Base-by-base conservation (phyloP, 345 rosid species). In the Linum usitatissimum region DNA sequence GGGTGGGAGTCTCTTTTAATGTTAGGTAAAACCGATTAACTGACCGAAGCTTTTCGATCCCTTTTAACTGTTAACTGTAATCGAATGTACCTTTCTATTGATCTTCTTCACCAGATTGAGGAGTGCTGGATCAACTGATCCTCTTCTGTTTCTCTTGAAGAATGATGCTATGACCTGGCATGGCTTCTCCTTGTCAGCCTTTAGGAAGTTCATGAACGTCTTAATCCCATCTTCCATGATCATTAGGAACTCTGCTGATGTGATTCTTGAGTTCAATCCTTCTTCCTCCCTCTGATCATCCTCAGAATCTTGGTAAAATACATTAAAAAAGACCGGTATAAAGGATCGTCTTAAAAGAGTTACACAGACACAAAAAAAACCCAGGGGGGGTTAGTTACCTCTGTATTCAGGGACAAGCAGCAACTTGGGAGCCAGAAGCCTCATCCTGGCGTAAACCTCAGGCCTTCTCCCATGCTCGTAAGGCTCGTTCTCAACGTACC, bases 331-430 rank as follows among this genome's bases (percentile, higher is more conserved):
- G n/a, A n/a, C n/a, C n/a, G n/a, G n/a, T n/a, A n/a, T n/a, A n/a
- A n/a, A n/a, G n/a, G n/a, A n/a, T n/a, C n/a, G n/a, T n/a, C n/a
- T n/a, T n/a, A n/a, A n/a, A n/a, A n/a, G n/a, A n/a, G n/a, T 34
- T 34, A 4, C 38, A 3, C 38, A 34, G 38, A 34, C 8, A 34
- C 3, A 1, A 57, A 55, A 53, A 65, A 49, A 18, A n/a, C n/a
- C 36, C 38, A 0, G 13, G 18, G 18, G 6, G 18, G 5, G 18
- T 45, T n/a, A 31, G 36, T 9, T 81, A 86, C 98, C 96, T 78
- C 91, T 75, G 70, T 87, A 92, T 78, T 92, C 97, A 0, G 98
- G 99, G 5, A 94, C 97, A 39, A 84, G 89, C 76, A 94, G 96
- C 66, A 94, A 72, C 67, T 83, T 90, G 2, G 97, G 96, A 30